Evolutionary conservation across 2,329 filamentous ascomycete species (phyloP).

Genomic region (Diaporthe amygdali): DNA sequence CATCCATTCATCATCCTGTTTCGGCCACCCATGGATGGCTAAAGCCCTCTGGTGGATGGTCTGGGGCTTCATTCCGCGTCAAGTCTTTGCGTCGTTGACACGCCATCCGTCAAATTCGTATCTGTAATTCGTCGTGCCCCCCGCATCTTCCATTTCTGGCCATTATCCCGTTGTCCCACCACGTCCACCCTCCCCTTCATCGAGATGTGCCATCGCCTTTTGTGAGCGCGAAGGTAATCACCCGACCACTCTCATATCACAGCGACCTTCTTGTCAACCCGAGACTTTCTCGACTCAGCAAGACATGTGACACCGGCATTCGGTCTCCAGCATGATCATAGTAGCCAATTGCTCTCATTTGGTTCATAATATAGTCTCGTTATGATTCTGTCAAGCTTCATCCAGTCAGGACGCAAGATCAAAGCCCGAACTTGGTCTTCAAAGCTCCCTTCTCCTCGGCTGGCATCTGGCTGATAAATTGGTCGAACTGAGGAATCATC

Average conservation of each 20-base stretch:
- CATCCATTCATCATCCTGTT: neutral
- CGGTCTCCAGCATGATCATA: neutral
- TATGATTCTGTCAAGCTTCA: neutral
- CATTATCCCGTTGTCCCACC: neutral
- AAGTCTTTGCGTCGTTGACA: neutral
- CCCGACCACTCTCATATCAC: neutral
- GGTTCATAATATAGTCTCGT: neutral
- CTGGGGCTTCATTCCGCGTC: neutral
- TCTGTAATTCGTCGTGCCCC: neutral
- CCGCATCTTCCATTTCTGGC: neutral
- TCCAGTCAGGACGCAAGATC: neutral
- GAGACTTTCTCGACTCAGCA: neutral
- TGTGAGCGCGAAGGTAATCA: neutral
- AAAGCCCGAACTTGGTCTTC: constrained; percentile 48
- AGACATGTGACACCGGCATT: neutral
- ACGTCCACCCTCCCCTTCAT: no score
- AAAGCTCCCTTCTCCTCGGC: constrained; percentile 56
- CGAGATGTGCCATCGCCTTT: neutral
- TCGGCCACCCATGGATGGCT: neutral
- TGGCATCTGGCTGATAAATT: constrained; percentile 58
- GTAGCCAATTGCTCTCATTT: neutral
- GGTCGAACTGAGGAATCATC: constrained; percentile 63
- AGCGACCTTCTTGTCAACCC: neutral
- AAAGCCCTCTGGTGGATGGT: neutral
- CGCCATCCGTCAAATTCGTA: neutral